These are phyloP conservation scores for Thermothelomyces thermophilus DNA, from an alignment of 2,329 filamentous ascomycete genomes.

Conservation along the genomic window DNA sequence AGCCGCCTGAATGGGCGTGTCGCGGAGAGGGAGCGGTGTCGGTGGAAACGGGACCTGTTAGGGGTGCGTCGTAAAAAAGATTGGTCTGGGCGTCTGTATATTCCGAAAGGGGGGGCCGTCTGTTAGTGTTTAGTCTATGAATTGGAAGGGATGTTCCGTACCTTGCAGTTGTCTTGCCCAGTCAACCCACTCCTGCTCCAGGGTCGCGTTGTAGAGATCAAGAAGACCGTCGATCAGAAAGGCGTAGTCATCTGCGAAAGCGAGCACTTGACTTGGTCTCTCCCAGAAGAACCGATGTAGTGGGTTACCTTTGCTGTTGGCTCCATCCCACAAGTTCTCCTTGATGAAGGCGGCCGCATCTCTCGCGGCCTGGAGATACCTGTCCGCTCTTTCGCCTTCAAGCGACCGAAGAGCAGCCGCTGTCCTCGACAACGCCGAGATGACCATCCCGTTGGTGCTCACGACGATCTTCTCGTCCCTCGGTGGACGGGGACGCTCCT, in stretches of 20 bases:
- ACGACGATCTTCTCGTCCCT: conserved; percentile 85
- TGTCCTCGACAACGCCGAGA: conserved; percentile 72
- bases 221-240: conserved; percentile 78
- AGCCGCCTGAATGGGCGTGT: conserved; percentile 49
- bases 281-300: conserved; percentile 68
- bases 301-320: conserved; percentile 36
- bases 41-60: conserved; percentile 31
- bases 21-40: conserved; percentile 27
- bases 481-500: conserved; percentile 66
- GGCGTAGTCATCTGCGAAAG: conserved; percentile 91
- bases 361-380: conserved; percentile 60
- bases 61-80: conserved; percentile 65
- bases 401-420: conserved; percentile 59
- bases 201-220: conserved; percentile 76
- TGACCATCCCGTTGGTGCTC: conserved; percentile 82
- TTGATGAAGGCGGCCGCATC: conserved; percentile 67
- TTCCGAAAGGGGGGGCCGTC: conserved; percentile 30
- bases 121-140: background rate
- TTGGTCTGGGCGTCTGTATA: conserved; percentile 66
- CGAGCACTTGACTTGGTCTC: conserved; percentile 56
- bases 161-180: conserved; percentile 80
- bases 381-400: conserved; percentile 48
- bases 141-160: conserved; percentile 31
- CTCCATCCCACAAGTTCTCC: conserved; percentile 64
- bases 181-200: conserved; percentile 65